Evolutionary conservation across 345 rosid genomes (phyloP).

Genomic region (Lepidium africanum): DNA sequence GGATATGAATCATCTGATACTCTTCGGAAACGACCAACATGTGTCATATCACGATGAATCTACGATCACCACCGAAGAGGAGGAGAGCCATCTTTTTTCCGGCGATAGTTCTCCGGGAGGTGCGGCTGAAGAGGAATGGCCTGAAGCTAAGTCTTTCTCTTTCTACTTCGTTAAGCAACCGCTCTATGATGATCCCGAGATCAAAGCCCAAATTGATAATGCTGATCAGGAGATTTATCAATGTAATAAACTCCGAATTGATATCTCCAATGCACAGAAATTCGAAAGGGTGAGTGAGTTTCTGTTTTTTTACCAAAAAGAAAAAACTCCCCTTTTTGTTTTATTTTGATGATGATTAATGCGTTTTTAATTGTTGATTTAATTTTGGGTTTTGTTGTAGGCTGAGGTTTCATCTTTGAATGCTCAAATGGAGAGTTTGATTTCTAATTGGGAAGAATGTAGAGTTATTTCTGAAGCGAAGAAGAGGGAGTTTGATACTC

Average conservation of each 20-base stretch:
- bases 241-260: constrained; percentile 39
- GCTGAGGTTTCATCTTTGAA: constrained; percentile 38
- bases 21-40: constrained; percentile 35
- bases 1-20: constrained; percentile 42
- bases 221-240: constrained; percentile 57
- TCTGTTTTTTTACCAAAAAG: no score
- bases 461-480: constrained; percentile 45
- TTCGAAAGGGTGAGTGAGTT: constrained; percentile 62
- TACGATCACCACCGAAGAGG: constrained; percentile 28
- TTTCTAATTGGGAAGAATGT: constrained; percentile 31
- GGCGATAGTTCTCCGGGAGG: constrained; percentile 45
- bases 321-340: no score
- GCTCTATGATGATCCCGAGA: constrained; percentile 50
- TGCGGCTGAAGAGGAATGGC: constrained; percentile 54
- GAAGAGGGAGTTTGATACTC: constrained; percentile 60
- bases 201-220: constrained; percentile 48
- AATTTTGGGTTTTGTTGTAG: constrained; percentile 10
- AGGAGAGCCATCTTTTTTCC: constrained; percentile 40
- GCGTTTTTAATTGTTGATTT: not conserved
- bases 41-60: constrained; percentile 44
- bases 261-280: constrained; percentile 33
- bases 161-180: constrained; percentile 55
- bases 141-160: constrained; percentile 39
- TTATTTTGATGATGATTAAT: not conserved
- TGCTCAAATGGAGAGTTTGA: constrained; percentile 29